These are phyloP conservation scores for Zostera marina DNA, from an alignment of 116 monocot species.

Conservation along the genomic window DNA sequence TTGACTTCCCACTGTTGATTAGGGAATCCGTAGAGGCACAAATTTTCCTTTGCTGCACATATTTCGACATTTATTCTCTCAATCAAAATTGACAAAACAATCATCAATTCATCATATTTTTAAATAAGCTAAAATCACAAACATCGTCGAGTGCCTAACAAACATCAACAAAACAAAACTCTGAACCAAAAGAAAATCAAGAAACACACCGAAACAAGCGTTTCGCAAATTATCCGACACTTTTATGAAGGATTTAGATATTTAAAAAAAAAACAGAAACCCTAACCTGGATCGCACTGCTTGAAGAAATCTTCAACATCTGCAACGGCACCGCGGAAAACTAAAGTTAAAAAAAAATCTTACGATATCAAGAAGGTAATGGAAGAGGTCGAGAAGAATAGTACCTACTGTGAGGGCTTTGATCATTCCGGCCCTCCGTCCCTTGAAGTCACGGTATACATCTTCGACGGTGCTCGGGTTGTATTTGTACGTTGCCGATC, in stretches of 20 bases:
- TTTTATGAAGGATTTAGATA: neutral
- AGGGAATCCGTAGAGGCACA: conserved; percentile 20
- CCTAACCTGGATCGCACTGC: conserved; percentile 25
- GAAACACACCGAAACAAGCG: neutral
- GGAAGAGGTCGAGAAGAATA: neutral
- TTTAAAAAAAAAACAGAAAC: neutral
- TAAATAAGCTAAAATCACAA: neutral
- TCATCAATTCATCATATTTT: neutral
- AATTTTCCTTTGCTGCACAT: conserved; percentile 18
- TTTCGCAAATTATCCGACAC: neutral
- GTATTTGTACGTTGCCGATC: conserved; percentile 15
- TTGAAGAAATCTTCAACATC: conserved; percentile 27
- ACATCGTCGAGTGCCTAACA: neutral
- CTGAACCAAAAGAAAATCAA: too few relatives aligned
- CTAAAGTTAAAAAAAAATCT: neutral
- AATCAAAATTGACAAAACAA: neutral
- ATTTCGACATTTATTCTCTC: neutral
- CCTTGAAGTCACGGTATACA: conserved; percentile 33
- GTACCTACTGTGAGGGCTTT: conserved; percentile 35
- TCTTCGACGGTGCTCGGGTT: conserved; percentile 30
- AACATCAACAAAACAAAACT: neutral
- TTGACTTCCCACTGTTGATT: conserved; percentile 20
- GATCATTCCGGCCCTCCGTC: conserved; percentile 27
- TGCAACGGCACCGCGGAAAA: conserved; percentile 3
- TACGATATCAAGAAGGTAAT: neutral